Evolutionary conservation across 1,284 basidiomycete species (phyloP).

Genomic region (Boletus holoroseus): DNA sequence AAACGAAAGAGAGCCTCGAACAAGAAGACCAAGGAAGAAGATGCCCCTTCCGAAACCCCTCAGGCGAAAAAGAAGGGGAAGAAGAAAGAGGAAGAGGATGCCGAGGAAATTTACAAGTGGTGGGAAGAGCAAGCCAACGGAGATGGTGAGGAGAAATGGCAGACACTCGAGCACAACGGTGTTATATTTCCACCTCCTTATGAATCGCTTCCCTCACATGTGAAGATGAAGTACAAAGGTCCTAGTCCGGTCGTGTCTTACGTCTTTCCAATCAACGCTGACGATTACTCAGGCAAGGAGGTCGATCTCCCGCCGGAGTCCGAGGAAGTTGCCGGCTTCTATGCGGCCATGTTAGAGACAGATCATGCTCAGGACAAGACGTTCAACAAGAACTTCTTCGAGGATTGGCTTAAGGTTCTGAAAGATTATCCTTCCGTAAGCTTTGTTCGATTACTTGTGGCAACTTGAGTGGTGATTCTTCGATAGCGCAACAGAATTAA

Average conservation of each 20-base stretch:
- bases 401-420: slow-evolving; percentile 79
- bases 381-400: slow-evolving; percentile 96
- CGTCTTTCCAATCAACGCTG: slow-evolving; percentile 8
- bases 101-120: slow-evolving; percentile 76
- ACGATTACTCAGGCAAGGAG: slow-evolving; percentile 54
- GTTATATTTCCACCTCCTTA: slow-evolving; percentile 97
- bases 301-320: slow-evolving; percentile 80
- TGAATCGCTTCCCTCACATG: slow-evolving; percentile 73
- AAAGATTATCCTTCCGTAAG: slow-evolving; percentile 84
- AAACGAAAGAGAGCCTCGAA: slow-evolving; percentile 40
- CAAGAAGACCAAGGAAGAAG: slow-evolving; percentile 38
- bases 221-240: slow-evolving; percentile 98
- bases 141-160: slow-evolving; percentile 85
- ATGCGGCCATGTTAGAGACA: slow-evolving; percentile 88
- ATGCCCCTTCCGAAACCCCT: slow-evolving; percentile 23
- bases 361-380: slow-evolving; percentile 86
- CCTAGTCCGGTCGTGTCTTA: slow-evolving; percentile 18
- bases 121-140: slow-evolving; percentile 71
- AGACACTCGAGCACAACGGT: slow-evolving; percentile 87
- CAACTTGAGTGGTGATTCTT: slow-evolving; percentile 10
- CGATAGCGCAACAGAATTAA: slow-evolving; percentile 64
- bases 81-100: slow-evolving; percentile 53
- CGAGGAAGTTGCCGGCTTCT: slow-evolving; percentile 98
- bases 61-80: slow-evolving; percentile 44
- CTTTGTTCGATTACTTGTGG: slow-evolving; percentile 17